A percentile compares a stretch with the other conserved stretches of the same genome.
Conservation (phyloP, 495 filamentous ascomycete genomes). For the Lasiosphaeria ovina region DNA sequence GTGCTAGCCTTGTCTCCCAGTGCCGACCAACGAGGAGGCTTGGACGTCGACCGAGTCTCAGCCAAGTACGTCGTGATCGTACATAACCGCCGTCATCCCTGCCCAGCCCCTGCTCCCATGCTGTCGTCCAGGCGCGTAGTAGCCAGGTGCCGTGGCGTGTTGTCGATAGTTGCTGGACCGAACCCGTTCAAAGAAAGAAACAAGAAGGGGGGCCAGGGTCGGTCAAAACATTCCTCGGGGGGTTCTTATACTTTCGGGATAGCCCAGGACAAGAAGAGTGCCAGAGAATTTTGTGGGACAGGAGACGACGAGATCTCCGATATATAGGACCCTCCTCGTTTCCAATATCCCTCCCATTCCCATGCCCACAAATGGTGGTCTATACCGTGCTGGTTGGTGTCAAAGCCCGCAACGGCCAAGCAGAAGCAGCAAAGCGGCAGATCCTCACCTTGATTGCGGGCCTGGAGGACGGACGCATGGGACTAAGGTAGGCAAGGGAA, state of each 20-base stretch:
- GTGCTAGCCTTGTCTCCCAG: too few species aligned
- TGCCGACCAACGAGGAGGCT: too few species aligned
- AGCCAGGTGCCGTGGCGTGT: background rate
- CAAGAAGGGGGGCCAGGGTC: background rate
- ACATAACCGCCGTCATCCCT: too few species aligned
- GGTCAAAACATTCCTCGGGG: background rate
- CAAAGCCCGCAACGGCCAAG: background rate
- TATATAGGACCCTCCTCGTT: slow-evolving; percentile 1
- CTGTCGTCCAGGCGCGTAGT: background rate
- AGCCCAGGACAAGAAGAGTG: background rate
- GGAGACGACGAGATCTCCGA: background rate
- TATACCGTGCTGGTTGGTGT: background rate
- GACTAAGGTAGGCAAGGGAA: background rate
- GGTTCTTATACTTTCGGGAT: slow-evolving; percentile 3
- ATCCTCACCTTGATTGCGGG: slow-evolving; percentile 1
- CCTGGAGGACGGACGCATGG: background rate
- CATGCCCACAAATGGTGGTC: background rate
- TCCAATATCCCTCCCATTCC: background rate
- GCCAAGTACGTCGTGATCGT: too few species aligned
- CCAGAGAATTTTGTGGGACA: background rate
- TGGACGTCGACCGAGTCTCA: too few species aligned
- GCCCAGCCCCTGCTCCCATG: background rate
- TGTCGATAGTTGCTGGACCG: background rate
- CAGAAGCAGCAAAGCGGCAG: background rate
- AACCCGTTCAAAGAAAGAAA: background rate